Evolutionary conservation across 2,329 filamentous ascomycete genomes (phyloP).

Genomic region (Cordyceps javanica): DNA sequence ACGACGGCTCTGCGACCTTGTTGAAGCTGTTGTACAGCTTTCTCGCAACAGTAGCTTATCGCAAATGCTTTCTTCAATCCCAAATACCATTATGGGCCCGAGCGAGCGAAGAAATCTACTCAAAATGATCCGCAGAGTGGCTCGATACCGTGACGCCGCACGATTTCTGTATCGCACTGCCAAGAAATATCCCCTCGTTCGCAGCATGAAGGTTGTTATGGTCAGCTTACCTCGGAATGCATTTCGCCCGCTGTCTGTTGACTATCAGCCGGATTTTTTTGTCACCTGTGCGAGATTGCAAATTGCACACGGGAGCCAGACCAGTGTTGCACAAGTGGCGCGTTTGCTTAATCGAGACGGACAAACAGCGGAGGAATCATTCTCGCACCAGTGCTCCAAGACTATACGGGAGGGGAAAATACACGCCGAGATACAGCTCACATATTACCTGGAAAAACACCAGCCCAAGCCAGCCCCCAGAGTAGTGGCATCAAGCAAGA

Average conservation of each 20-base stretch:
- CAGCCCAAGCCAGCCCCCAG: constrained; percentile 25
- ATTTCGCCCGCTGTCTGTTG: background rate
- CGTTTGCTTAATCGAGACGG: background rate
- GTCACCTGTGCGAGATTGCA: background rate
- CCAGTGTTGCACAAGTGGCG: background rate
- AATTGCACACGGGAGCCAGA: background rate
- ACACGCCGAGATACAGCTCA: background rate
- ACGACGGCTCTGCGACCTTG: constrained; percentile 20
- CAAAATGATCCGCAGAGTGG: constrained; percentile 30
- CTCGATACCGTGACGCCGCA: constrained; percentile 31
- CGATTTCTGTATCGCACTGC: constrained; percentile 26
- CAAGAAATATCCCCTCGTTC: constrained; percentile 23
- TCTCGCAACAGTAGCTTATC: constrained; percentile 15
- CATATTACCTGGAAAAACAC: background rate
- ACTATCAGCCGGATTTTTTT: background rate
- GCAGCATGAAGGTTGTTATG: constrained; percentile 22
- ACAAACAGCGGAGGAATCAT: background rate
- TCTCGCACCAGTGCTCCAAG: background rate
- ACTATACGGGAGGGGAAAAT: constrained; percentile 1
- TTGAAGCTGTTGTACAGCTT: constrained; percentile 24
- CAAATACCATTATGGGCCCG: constrained; percentile 17
- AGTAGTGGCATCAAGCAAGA: constrained; percentile 42
- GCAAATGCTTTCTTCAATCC: constrained; percentile 15
- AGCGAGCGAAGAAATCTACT: constrained; percentile 18
- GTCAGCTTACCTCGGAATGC: constrained; percentile 21